Evolutionary conservation across 306 rosid species (phyloP).

Genomic region (Leucaena leucocephala): DNA sequence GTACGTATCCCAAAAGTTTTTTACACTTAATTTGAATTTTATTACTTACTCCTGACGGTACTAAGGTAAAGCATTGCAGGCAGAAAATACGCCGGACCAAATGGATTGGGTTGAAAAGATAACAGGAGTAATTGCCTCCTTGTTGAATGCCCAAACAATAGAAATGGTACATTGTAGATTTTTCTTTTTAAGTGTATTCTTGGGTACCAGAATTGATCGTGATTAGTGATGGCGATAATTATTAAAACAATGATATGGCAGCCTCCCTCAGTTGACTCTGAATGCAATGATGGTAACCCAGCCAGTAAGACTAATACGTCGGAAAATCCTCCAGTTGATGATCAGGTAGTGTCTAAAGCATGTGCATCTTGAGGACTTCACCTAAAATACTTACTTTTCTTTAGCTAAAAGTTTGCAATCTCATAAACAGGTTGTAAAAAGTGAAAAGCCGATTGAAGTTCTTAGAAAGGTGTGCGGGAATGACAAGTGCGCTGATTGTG

Average conservation of each 20-base stretch:
- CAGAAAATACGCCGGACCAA: constrained; percentile 79
- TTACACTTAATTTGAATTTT: constrained; percentile 5
- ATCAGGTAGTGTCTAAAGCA: constrained; percentile 40
- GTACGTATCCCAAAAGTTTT: constrained; percentile 38
- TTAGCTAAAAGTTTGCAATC: constrained; percentile 44
- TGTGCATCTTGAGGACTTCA: constrained; percentile 29
- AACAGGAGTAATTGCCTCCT: constrained; percentile 74
- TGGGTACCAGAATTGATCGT: constrained; percentile 26
- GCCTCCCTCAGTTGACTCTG: constrained; percentile 42
- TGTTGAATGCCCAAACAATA: constrained; percentile 61
- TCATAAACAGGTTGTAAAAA: constrained; percentile 33
- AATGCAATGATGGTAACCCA: constrained; percentile 33
- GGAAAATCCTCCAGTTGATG: constrained; percentile 39
- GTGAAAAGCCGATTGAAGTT: constrained; percentile 67
- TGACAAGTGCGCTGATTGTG: constrained; percentile 86
- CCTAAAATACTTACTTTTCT: constrained; percentile 26
- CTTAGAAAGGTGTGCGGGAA: constrained; percentile 80
- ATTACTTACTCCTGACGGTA: neutral
- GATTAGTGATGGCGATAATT: constrained; percentile 35
- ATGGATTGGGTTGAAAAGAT: constrained; percentile 90
- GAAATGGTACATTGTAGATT: constrained; percentile 48
- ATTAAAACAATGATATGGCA: constrained; percentile 43
- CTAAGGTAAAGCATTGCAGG: constrained; percentile 50
- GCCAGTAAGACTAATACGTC: constrained; percentile 23
- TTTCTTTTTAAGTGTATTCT: neutral